Base-by-base conservation (phyloP, 192 early-diverging fungal species). In the Coemansia sp. region DNA sequence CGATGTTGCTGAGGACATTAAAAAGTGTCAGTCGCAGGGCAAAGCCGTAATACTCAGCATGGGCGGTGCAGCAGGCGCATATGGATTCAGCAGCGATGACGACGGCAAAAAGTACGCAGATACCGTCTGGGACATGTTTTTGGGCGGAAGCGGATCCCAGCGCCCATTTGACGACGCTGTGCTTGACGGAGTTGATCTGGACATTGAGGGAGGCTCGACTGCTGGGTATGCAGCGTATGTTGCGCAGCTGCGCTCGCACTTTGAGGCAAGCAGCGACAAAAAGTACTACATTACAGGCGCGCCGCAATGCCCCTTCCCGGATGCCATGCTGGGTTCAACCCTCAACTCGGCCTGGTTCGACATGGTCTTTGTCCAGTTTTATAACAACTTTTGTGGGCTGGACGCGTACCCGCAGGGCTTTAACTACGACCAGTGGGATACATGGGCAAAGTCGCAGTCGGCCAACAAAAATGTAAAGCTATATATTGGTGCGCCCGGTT, bases 311-410 rank as follows among this genome's bases (percentile, higher is more conserved):
- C 79, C 79, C 5, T 86, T 76, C 67, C 88, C 85, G 1, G 85
- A 88, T 45, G 70, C 81, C 12, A 83, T 84, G 56, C 75, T 85
- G 0, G 80, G 75, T 10, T 81, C 82, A 15, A 84, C 87, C 2
- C 73, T 89, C 62, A 77, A 84, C 43, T 70, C 81, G 11, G 81
- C 84, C 0, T 86, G 83, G 82, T 85, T 89, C 54, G 86, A 89
- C 69, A 70, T 86, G 65, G 86, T 88, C 24, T 84, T 81, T 74
- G 76, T 88, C 14, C 86, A 89, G 50, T 88, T 87, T 66, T 89
- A 88, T 72, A 88, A 88, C 69, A 88, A 88, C 73, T 84, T 74
- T 25, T 88, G 87, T 59, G 82, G 84, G 11, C 75, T 85, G 15
- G 67, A 79, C 41, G 74, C 67, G n/a, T 86, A 76, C 56, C 66